Percentiles rank a stretch among this genome's conserved stretches.
Evolutionary conservation across 106 monocot genomes (phyloP).

Genomic region (Agapanthus africanus): DNA sequence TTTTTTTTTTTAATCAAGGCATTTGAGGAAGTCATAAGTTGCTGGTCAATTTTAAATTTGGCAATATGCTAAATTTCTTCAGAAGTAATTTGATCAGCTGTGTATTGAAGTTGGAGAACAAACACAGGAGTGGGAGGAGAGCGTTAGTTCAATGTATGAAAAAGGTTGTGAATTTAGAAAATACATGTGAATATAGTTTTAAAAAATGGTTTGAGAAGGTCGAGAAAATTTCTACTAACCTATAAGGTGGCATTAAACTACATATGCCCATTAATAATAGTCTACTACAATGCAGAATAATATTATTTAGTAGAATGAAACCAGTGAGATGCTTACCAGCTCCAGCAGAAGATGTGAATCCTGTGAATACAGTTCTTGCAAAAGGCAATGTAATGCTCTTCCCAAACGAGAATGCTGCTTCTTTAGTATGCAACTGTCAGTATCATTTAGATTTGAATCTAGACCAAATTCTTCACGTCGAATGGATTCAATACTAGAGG

Average conservation of each 20-base stretch:
- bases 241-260: not conserved
- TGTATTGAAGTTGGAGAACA: not conserved
- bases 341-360: conserved; percentile 99
- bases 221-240: not conserved
- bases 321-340: conserved; percentile 45
- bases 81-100: not conserved
- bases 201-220: not conserved
- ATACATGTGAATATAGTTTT: not conserved
- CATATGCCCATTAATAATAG: not conserved
- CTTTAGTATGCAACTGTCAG: conserved; percentile 52
- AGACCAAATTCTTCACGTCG: conserved; percentile 93
- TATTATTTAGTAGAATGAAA: not conserved
- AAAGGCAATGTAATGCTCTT: conserved; percentile 89
- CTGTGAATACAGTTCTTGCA: conserved; percentile 95
- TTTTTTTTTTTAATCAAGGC: no score
- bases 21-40: no score
- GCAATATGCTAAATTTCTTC: no score
- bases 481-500: conserved; percentile 64
- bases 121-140: no score
- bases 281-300: not conserved
- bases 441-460: conserved; percentile 34
- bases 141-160: no score
- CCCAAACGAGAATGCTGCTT: conserved; percentile 99
- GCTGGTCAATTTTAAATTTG: no score
- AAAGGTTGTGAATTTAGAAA: not conserved